Conservation (phyloP, 192 early-diverging fungal species). For the Rhizophlyctis rosea region DNA sequence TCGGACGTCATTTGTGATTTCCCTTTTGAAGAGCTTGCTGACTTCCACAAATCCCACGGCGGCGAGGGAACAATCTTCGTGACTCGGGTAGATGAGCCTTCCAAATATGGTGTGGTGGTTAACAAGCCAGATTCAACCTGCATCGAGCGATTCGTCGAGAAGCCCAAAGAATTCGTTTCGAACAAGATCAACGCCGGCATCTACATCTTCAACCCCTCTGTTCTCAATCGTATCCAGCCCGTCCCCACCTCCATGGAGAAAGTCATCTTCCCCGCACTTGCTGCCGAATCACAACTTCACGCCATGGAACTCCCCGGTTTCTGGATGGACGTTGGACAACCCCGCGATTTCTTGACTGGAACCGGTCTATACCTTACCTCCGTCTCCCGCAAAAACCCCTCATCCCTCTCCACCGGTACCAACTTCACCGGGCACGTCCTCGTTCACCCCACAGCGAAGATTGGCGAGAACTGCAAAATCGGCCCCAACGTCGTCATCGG, state of each 20-base stretch:
- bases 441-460: constrained; percentile 84
- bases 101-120: constrained; percentile 98
- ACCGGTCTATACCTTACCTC: constrained; percentile 89
- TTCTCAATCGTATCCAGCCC: constrained; percentile 85
- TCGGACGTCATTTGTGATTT: constrained; percentile 99
- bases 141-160: constrained; percentile 97
- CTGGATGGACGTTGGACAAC: constrained; percentile 99
- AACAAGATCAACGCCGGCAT: constrained; percentile 99
- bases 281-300: constrained; percentile 81
- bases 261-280: constrained; percentile 95
- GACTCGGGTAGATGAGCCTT: constrained; percentile 96
- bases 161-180: constrained; percentile 90
- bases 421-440: constrained; percentile 79
- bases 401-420: constrained; percentile 63
- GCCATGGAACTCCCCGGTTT: constrained; percentile 91
- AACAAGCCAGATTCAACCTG: constrained; percentile 64
- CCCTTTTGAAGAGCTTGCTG: constrained; percentile 84
- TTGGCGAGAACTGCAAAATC: constrained; percentile 94
- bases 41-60: constrained; percentile 90
- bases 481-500: constrained; percentile 98
- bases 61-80: constrained; percentile 94
- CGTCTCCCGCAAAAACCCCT: constrained; percentile 73
- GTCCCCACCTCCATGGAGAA: constrained; percentile 98
- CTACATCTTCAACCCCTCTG: constrained; percentile 92
- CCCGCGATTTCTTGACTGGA: constrained; percentile 96